Base-by-base conservation (phyloP, 257 asterid species). In the Petunia secreta region DNA sequence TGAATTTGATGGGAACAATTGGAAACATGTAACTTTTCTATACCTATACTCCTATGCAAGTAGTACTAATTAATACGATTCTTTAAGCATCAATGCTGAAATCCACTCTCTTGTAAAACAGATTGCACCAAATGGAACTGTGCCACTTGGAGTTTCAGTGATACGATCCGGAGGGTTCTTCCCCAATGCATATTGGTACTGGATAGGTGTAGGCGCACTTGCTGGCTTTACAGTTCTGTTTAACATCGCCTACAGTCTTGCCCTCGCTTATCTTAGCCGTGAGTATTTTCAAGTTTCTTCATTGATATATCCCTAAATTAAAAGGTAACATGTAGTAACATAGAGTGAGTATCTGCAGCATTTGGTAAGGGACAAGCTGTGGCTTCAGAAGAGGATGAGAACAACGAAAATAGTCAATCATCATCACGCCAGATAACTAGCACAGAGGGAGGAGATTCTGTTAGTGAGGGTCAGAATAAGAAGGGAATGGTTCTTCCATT, bases 401-500 rank as follows among this genome's bases (percentile, higher is more conserved):
- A 75, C 36, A 65, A 14, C 5, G 84, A 54, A 71, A 48, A 58
- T 82, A 79, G 40, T 64, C 71, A 54, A 64, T 55, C 36, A 50
- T 63, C 82, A 25, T 2, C 75, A 0, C 25, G 25, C 53, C 81
- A 64, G 46, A 55, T 62, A 11, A 66, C 69, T 44, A 78, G 75
- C 62, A 62, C 71, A 4, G 6, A 8, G 68, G 82, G 84, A 78
- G 55, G 81, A 62, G 88, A 86, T 63, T 85, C 85, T 78, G 80
- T 41, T n/a, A 3, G 14, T 11, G 90, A 82, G 79, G 85, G 82
- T 3, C 48, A 86, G 68, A 88, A 66, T 16, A 40, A 39, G 71
- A 88, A 69, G 77, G 98, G 98, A 85, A 90, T 93, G 97, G 87
- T 95, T 80, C 98, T 95, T 85, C 99, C 98, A 48, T 95, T 93